phyloP scores from a whole-genome alignment of 2,329 filamentous ascomycete species.

The Aspergillus melleus region DNA sequence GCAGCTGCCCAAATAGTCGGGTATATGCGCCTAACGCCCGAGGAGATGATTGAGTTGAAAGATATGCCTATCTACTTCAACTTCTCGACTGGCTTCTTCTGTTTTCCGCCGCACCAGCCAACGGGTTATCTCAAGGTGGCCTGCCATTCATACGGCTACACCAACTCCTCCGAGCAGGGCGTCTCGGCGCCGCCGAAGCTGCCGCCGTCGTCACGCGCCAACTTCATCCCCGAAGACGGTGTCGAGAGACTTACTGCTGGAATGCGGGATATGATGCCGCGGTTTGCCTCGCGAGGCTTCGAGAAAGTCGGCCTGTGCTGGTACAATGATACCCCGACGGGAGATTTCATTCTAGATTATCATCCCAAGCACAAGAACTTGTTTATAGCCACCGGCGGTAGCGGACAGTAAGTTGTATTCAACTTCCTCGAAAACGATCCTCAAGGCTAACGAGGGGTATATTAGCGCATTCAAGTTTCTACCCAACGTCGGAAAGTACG shows the following conservation, averaged over 20 bases:
- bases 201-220: conserved; percentile 24
- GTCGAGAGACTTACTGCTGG: conserved; percentile 58
- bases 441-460: not conserved
- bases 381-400: conserved; percentile 31
- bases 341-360: conserved; percentile 68
- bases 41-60: conserved; percentile 64
- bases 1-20: conserved; percentile 76
- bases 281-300: conserved; percentile 59
- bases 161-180: conserved; percentile 15
- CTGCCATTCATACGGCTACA: conserved; percentile 66
- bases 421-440: too few relatives aligned
- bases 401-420: conserved; percentile 28
- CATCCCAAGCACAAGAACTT: conserved; percentile 56
- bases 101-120: conserved; percentile 44
- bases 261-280: conserved; percentile 59
- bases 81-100: conserved; percentile 47
- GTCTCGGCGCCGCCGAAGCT: conserved; percentile 23
- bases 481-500: conserved; percentile 60
- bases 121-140: conserved; percentile 59
- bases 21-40: conserved; percentile 68
- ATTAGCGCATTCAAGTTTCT: conserved; percentile 63
- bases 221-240: conserved; percentile 51
- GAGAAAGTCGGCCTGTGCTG: conserved; percentile 63
- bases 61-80: conserved; percentile 62
- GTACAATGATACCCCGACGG: conserved; percentile 69